Evolutionary conservation across 805 yeast species (phyloP).

Genomic region (Wickerhamomyces hampshirensis): DNA sequence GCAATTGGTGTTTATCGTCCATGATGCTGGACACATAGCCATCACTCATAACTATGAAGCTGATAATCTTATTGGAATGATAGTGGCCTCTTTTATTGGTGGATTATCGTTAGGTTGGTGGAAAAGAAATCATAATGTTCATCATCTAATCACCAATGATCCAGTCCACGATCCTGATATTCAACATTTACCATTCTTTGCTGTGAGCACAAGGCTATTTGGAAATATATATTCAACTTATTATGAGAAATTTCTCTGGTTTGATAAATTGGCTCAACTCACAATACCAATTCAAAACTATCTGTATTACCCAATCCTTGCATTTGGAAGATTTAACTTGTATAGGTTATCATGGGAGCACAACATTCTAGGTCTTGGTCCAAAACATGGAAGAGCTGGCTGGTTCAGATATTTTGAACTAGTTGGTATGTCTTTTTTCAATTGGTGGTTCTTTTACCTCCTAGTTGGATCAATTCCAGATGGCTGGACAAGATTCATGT

Average conservation of each 20-base stretch:
- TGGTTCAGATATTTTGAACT: slow-evolving; percentile 82
- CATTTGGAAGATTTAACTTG: slow-evolving; percentile 82
- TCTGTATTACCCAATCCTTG: slow-evolving; percentile 70
- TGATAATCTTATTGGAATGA: slow-evolving; percentile 70
- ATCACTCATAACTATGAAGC: slow-evolving; percentile 75
- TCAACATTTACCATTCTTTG: slow-evolving; percentile 88
- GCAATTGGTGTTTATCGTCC: slow-evolving; percentile 81
- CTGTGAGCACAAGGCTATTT: slow-evolving; percentile 70
- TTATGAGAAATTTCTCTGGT: slow-evolving; percentile 62
- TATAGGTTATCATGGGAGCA: slow-evolving; percentile 80
- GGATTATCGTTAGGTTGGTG: slow-evolving; percentile 93
- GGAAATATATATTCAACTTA: slow-evolving; percentile 73
- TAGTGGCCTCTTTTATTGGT: slow-evolving; percentile 77
- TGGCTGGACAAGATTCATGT: slow-evolving; percentile 49
- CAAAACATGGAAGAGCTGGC: slow-evolving; percentile 75
- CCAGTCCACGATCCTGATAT: slow-evolving; percentile 94
- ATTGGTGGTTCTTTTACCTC: slow-evolving; percentile 77
- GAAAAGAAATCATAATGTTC: slow-evolving; percentile 93
- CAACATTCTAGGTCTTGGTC: slow-evolving; percentile 71
- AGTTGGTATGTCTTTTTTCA: slow-evolving; percentile 61
- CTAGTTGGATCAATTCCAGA: slow-evolving; percentile 51
- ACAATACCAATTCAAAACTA: slow-evolving; percentile 63
- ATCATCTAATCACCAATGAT: slow-evolving; percentile 85
- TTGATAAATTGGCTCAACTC: slow-evolving; percentile 58
- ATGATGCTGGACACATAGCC: slow-evolving; percentile 85